Evolutionary conservation across 768 basidiomycete genomes (phyloP).

Genomic region (Amanita subjunquillea): DNA sequence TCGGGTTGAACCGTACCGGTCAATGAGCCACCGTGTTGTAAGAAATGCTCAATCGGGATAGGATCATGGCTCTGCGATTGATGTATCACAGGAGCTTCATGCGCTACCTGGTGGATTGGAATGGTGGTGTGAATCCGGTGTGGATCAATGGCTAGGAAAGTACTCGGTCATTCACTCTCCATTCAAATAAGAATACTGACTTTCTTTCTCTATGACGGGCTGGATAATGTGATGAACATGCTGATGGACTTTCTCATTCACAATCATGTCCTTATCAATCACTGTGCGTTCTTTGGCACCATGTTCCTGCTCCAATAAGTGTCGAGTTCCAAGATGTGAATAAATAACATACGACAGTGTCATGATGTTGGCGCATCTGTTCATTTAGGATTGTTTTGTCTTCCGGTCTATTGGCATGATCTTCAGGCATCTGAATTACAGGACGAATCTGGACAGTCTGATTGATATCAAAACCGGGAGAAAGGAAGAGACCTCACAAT

Average conservation of each 20-base stretch:
- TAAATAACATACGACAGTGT: slow-evolving; percentile 15
- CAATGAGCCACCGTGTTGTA: slow-evolving; percentile 15
- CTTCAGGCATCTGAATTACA: slow-evolving; percentile 16
- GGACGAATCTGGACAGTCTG: slow-evolving; percentile 14
- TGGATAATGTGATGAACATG: slow-evolving; percentile 28
- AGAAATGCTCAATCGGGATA: slow-evolving; percentile 23
- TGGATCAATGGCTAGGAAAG: slow-evolving; percentile 17
- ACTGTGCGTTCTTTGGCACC: slow-evolving; percentile 17
- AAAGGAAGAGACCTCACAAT: slow-evolving; percentile 8
- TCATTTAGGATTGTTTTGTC: slow-evolving; percentile 18
- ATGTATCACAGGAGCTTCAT: slow-evolving; percentile 27
- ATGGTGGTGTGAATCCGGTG: slow-evolving; percentile 21
- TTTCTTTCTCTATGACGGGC: slow-evolving; percentile 28
- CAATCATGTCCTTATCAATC: slow-evolving; percentile 21
- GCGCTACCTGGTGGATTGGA: slow-evolving; percentile 24
- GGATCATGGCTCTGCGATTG: slow-evolving; percentile 23
- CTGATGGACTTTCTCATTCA: slow-evolving; percentile 22
- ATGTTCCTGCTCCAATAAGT: slow-evolving; percentile 9
- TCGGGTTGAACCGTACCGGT: slow-evolving; percentile 4
- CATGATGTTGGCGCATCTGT: slow-evolving; percentile 17
- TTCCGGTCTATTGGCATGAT: slow-evolving; percentile 17
- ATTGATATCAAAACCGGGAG: neutral
- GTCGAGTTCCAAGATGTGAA: neutral
- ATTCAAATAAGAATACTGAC: slow-evolving; percentile 11
- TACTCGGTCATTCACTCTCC: neutral